Evolutionary conservation across 2,329 filamentous ascomycete species (phyloP).

Genomic region (Teratosphaeria zuluensis): DNA sequence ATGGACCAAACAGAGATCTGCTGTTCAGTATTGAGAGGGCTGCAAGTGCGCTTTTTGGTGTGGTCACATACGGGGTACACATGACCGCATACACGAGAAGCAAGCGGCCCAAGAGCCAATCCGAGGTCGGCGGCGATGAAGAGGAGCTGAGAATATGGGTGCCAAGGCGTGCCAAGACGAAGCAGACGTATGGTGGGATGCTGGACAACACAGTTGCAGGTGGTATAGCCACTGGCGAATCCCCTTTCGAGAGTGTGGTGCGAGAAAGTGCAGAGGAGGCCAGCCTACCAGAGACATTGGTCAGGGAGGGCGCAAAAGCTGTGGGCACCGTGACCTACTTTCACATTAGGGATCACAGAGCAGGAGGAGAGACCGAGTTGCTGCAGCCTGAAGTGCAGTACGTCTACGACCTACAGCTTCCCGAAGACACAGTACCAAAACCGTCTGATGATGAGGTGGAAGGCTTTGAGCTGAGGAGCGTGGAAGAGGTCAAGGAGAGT

Average conservation of each 20-base stretch:
- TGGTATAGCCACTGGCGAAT: slow-evolving; percentile 71
- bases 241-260: slow-evolving; percentile 69
- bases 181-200: slow-evolving; percentile 84
- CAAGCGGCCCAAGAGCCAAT: slow-evolving; percentile 18
- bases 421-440: slow-evolving; percentile 55
- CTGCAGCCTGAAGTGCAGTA: slow-evolving; percentile 89
- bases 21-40: slow-evolving; percentile 70
- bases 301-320: slow-evolving; percentile 50
- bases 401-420: slow-evolving; percentile 78
- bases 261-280: slow-evolving; percentile 88
- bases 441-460: slow-evolving; percentile 87
- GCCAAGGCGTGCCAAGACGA: slow-evolving; percentile 62
- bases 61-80: slow-evolving; percentile 68
- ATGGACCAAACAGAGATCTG: slow-evolving; percentile 48
- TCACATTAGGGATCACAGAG: slow-evolving; percentile 63
- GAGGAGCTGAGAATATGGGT: slow-evolving; percentile 72
- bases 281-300: slow-evolving; percentile 59
- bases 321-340: slow-evolving; percentile 74
- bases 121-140: slow-evolving; percentile 28
- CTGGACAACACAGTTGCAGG: slow-evolving; percentile 91
- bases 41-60: slow-evolving; percentile 63
- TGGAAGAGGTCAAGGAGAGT: slow-evolving; percentile 64
- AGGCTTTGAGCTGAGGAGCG: slow-evolving; percentile 65
- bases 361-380: slow-evolving; percentile 70
- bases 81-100: slow-evolving; percentile 60